These are phyloP conservation scores for Hypomyces rosellus DNA, from an alignment of 2,329 filamentous ascomycete species.

Conservation along the genomic window DNA sequence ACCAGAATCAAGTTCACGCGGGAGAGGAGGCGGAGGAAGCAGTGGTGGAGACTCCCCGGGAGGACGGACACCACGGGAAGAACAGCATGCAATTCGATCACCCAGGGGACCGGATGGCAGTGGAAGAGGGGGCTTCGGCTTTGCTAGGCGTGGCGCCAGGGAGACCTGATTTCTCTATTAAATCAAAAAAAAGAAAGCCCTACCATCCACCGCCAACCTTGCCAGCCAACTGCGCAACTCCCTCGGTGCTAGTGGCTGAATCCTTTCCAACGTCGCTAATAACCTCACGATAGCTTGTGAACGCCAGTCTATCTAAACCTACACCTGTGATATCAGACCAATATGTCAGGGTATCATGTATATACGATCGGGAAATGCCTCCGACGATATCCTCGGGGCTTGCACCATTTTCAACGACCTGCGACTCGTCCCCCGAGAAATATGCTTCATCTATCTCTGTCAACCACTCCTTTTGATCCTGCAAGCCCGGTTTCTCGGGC, in stretches of 20 bases:
- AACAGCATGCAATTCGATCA: conserved; percentile 63
- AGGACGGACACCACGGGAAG: conserved; percentile 45
- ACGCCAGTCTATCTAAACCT: conserved; percentile 63
- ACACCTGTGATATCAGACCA: conserved; percentile 72
- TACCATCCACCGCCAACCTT: conserved; percentile 94
- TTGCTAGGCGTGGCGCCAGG: conserved; percentile 54
- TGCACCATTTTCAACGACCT: conserved; percentile 22
- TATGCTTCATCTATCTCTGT: conserved; percentile 82
- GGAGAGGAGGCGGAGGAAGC: not conserved
- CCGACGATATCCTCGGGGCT: conserved; percentile 42
- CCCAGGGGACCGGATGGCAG: conserved; percentile 73
- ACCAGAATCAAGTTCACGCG: conserved; percentile 41
- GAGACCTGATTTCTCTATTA: conserved; percentile 24
- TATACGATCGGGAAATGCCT: conserved; percentile 58
- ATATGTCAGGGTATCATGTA: conserved; percentile 64
- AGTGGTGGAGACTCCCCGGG: conserved; percentile 19
- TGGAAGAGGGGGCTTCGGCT: conserved; percentile 73
- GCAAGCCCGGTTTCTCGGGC: conserved; percentile 56
- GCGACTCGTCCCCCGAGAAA: conserved; percentile 64
- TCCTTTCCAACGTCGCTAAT: conserved; percentile 91
- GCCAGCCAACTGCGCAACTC: conserved; percentile 80
- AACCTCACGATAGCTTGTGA: conserved; percentile 86
- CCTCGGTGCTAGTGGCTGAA: conserved; percentile 62
- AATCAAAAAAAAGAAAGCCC: conserved; percentile 10
- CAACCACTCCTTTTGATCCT: conserved; percentile 83